These are phyloP conservation scores for Aureobasidium sp. DNA, from an alignment of 2,329 filamentous ascomycete species.

Conservation along the genomic window DNA sequence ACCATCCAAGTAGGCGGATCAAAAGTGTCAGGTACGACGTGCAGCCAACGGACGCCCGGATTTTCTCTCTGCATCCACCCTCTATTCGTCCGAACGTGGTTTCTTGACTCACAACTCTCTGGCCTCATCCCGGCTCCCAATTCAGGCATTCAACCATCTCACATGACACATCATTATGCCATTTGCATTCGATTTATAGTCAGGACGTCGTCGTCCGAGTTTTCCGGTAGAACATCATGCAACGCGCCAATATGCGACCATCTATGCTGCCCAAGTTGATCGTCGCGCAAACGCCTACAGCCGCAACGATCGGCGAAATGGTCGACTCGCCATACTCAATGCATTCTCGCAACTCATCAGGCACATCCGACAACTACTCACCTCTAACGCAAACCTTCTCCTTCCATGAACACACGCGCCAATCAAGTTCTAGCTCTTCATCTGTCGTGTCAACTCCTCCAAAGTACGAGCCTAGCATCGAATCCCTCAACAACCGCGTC, in stretches of 20 bases:
- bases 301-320: conserved; percentile 17
- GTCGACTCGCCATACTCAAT: conserved; percentile 21
- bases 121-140: background rate
- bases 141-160: background rate
- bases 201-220: conserved; percentile 10
- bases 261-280: conserved; percentile 32
- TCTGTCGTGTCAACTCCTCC: conserved; percentile 59
- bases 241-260: conserved; percentile 27
- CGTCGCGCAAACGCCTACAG: conserved; percentile 27
- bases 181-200: conserved; percentile 10
- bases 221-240: background rate
- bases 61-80: background rate
- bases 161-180: conserved; percentile 5
- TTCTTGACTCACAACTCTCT: background rate
- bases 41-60: background rate
- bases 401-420: conserved; percentile 52
- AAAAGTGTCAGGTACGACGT: background rate
- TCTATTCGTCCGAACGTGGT: background rate
- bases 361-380: conserved; percentile 56
- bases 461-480: conserved; percentile 37
- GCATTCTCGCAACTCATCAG: conserved; percentile 30
- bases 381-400: conserved; percentile 66
- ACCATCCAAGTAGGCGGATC: background rate
- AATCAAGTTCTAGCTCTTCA: conserved; percentile 64
- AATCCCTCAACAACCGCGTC: conserved; percentile 49